phyloP scores from a whole-genome alignment of 2,329 filamentous ascomycete genomes.

The Fusarium piperis region DNA sequence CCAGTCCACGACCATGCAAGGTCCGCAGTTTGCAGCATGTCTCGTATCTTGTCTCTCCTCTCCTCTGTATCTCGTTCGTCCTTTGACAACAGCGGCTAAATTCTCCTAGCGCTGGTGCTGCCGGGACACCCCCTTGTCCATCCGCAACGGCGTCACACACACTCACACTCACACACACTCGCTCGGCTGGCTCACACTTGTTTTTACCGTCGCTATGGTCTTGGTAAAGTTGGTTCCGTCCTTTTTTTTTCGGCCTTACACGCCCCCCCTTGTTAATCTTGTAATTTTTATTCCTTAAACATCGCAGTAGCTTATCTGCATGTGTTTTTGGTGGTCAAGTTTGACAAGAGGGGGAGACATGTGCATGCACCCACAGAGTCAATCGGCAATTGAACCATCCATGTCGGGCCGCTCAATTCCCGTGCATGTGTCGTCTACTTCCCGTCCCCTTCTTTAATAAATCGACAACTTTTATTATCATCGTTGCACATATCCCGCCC shows the following conservation, averaged over 20 bases:
- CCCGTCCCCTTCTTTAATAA: neutral
- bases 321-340: neutral
- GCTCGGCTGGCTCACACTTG: neutral
- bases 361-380: neutral
- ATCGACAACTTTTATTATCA: neutral
- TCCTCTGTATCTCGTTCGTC: neutral
- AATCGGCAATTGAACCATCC: neutral
- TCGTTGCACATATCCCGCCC: neutral
- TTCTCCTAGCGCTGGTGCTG: conserved; percentile 40
- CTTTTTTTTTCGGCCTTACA: conserved; percentile 11
- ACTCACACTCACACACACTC: conserved; percentile 22
- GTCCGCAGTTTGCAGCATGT: neutral
- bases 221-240: conserved; percentile 28
- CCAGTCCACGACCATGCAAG: neutral
- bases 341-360: neutral
- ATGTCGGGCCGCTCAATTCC: neutral
- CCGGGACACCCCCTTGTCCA: conserved; percentile 37
- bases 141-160: conserved; percentile 40
- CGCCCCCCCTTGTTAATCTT: conserved; percentile 32
- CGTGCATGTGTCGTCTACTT: neutral
- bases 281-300: neutral
- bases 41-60: neutral
- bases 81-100: conserved; percentile 36
- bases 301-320: conserved; percentile 28
- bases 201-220: conserved; percentile 18